These are phyloP conservation scores for Bacterosira constricta DNA, from an alignment of 108 stramenopile species.

Conservation along the genomic window DNA sequence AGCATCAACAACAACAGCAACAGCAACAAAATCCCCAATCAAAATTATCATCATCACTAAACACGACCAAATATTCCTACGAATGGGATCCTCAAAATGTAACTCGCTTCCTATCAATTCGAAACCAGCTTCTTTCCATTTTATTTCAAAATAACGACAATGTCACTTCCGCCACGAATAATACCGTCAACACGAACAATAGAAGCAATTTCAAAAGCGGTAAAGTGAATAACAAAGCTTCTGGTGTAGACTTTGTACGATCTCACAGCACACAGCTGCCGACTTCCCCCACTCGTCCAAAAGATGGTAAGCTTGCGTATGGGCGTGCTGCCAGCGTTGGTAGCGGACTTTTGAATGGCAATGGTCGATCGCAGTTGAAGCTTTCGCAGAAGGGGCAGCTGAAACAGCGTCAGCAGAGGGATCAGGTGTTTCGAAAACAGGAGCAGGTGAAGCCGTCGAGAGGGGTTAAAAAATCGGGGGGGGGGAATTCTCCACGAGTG, in stretches of 20 bases:
- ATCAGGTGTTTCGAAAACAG: no score
- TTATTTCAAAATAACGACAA: neutral
- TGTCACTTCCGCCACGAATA: neutral
- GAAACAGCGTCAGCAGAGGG: neutral
- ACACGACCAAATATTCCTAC: conserved; percentile 1
- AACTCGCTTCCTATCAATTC: conserved; percentile 4
- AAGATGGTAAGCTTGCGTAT: neutral
- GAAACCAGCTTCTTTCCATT: neutral
- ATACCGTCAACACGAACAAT: neutral
- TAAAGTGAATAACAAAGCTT: neutral
- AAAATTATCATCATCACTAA: neutral
- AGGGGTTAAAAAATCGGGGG: no score
- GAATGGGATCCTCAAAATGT: conserved; percentile 22
- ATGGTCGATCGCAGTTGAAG: neutral
- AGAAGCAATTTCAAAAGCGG: neutral
- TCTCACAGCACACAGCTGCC: neutral
- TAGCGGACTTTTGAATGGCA: neutral
- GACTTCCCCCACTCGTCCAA: neutral
- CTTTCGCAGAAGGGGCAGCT: neutral
- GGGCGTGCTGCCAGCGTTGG: neutral
- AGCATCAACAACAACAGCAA: conserved; percentile 8
- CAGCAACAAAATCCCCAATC: neutral
- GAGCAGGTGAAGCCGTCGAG: no score
- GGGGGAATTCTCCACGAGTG: no score
- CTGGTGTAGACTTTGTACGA: neutral